phyloP scores from a whole-genome alignment of 2,329 filamentous ascomycete species.

The Verruconis gallopava region DNA sequence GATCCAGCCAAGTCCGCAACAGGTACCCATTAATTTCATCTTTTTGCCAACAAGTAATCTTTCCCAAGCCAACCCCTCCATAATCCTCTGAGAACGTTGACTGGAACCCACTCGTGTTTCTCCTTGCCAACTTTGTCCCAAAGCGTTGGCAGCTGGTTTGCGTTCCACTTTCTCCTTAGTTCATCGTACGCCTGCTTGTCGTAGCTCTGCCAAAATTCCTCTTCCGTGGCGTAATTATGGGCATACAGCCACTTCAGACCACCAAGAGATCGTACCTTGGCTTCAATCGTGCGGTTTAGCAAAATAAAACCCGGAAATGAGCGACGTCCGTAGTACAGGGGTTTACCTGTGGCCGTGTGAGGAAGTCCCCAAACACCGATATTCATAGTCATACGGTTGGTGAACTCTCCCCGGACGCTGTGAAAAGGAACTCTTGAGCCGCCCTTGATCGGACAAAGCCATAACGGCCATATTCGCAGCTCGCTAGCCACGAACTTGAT shows the following conservation, averaged over 20 bases:
- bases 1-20: too few relatives aligned
- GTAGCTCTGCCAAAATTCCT: conserved; percentile 56
- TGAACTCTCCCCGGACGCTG: conserved; percentile 2
- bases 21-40: too few relatives aligned
- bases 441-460: conserved; percentile 29
- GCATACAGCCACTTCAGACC: conserved; percentile 62
- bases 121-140: conserved; percentile 48
- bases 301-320: conserved; percentile 29
- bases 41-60: neutral
- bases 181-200: conserved; percentile 46
- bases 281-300: conserved; percentile 48
- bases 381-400: conserved; percentile 36
- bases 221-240: conserved; percentile 53
- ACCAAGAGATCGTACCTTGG: conserved; percentile 42
- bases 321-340: neutral
- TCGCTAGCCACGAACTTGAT: conserved; percentile 5
- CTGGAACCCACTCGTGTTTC: neutral
- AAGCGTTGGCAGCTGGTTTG: conserved; percentile 46
- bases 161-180: conserved; percentile 45
- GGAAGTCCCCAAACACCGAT: conserved; percentile 45
- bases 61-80: neutral
- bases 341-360: neutral
- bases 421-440: neutral
- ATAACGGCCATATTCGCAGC: conserved; percentile 28
- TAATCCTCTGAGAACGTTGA: neutral